Evolutionary conservation across 306 rosid species (phyloP).

Genomic region (Clitoria ternatea): DNA sequence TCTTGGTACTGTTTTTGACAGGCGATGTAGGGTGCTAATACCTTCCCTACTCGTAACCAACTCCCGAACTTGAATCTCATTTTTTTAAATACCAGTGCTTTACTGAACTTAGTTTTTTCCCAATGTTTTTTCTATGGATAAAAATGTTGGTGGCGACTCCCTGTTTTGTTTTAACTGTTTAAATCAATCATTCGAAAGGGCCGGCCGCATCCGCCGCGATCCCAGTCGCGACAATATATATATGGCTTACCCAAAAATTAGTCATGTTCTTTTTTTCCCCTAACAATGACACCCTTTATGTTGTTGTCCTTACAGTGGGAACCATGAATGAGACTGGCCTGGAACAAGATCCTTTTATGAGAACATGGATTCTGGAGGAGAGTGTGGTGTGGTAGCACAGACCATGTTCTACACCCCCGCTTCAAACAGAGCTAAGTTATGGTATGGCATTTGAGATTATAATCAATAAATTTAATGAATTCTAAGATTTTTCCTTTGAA

Average conservation of each 20-base stretch:
- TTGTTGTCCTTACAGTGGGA: conserved; percentile 53
- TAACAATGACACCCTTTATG: background rate
- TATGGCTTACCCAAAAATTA: background rate
- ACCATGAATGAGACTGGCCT: conserved; percentile 98
- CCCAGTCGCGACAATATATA: too few species aligned
- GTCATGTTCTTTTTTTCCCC: background rate
- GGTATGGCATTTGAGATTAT: conserved; percentile 41
- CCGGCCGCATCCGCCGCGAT: too few species aligned
- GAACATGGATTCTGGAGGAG: conserved; percentile 86
- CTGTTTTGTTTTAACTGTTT: too few species aligned
- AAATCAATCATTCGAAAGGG: too few species aligned
- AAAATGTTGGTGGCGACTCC: too few species aligned
- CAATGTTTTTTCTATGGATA: too few species aligned
- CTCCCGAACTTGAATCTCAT: too few species aligned
- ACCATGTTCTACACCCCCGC: conserved; percentile 87
- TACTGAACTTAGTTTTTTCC: too few species aligned
- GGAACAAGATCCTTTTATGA: conserved; percentile 76
- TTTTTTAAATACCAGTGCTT: too few species aligned
- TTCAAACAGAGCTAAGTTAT: conserved; percentile 77
- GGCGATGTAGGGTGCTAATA: too few species aligned
- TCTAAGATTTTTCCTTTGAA: background rate
- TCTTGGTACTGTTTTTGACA: too few species aligned
- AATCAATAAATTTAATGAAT: background rate
- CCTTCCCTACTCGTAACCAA: too few species aligned
- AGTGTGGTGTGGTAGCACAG: conserved; percentile 91